phyloP scores from a whole-genome alignment of 1,284 basidiomycete genomes.

The Ceratobasidium sp. region DNA sequence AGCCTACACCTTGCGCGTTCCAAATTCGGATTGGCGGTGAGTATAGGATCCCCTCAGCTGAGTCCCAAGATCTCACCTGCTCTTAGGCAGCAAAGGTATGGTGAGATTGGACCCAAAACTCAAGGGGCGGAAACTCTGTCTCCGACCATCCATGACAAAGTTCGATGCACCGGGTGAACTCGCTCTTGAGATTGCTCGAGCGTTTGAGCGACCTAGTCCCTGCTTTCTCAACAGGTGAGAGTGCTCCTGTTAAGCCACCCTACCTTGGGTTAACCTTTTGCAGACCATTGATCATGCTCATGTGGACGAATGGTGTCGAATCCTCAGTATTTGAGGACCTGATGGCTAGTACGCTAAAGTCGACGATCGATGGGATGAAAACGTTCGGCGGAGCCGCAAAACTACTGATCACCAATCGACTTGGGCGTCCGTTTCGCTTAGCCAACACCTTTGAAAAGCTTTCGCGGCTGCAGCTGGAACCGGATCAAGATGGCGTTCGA shows the following conservation, averaged over 20 bases:
- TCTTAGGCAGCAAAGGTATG: constrained; percentile 66
- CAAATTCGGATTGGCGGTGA: constrained; percentile 82
- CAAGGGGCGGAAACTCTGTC: constrained; percentile 62
- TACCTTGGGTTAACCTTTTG: constrained; percentile 59
- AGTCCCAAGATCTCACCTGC: background rate
- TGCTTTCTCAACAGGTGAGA: constrained; percentile 72
- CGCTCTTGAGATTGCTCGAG: constrained; percentile 74
- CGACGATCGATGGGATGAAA: constrained; percentile 51
- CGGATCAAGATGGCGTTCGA: constrained; percentile 64
- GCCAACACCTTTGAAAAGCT: constrained; percentile 64
- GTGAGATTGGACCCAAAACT: constrained; percentile 71
- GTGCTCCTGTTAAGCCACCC: background rate
- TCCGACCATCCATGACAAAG: constrained; percentile 79
- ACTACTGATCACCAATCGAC: constrained; percentile 52
- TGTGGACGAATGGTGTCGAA: constrained; percentile 30
- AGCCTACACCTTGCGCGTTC: constrained; percentile 56
- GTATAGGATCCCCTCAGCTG: background rate
- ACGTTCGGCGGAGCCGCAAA: constrained; percentile 59
- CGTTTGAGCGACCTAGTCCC: constrained; percentile 66
- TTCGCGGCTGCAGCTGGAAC: constrained; percentile 61
- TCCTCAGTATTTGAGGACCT: constrained; percentile 23
- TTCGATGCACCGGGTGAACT: constrained; percentile 63
- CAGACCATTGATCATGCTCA: constrained; percentile 35
- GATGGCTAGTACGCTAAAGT: constrained; percentile 63
- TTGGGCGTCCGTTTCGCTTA: constrained; percentile 66